Conservation (phyloP, 2,329 filamentous ascomycete species). For the Lachnellula cervina region DNA sequence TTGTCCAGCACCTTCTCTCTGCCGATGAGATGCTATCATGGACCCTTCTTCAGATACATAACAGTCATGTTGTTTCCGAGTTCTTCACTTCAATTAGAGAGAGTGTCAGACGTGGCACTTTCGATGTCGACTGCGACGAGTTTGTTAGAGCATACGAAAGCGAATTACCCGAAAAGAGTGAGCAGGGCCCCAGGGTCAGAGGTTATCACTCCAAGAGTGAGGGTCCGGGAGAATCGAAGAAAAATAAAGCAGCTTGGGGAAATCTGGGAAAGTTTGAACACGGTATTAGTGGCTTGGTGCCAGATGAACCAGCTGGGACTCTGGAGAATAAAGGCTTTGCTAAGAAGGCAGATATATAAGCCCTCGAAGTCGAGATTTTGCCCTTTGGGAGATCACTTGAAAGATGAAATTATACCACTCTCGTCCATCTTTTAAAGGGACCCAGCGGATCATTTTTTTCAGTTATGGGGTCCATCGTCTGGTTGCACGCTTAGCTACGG, state of each 20-base stretch:
- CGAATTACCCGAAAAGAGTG: conserved; percentile 67
- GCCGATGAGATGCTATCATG: conserved; percentile 97
- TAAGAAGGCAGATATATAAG: conserved; percentile 28
- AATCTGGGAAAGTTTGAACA: conserved; percentile 39
- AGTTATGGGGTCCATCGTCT: no score
- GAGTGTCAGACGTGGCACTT: conserved; percentile 55
- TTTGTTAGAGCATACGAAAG: conserved; percentile 59
- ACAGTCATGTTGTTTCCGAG: conserved; percentile 63
- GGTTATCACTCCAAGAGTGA: conserved; percentile 78
- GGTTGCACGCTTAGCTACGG: no score
- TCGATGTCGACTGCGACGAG: conserved; percentile 45
- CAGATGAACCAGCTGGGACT: conserved; percentile 45
- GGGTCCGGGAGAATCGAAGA: conserved; percentile 55
- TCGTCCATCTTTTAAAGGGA: no score
- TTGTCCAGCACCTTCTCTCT: conserved; percentile 77
- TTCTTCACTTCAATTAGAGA: conserved; percentile 71
- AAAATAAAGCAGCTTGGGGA: conserved; percentile 64
- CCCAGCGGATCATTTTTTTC: no score
- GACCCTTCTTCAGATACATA: conserved; percentile 89
- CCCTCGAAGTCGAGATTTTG: no score
- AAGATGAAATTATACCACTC: no score
- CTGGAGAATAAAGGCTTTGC: conserved; percentile 55
- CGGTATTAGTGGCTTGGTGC: conserved; percentile 38
- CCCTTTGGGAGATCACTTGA: no score
- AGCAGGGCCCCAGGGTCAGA: conserved; percentile 70